Evolutionary conservation across 176 grass and related monocot genomes (phyloP), one percentile per base, ranked within the genome.

Genomic region (Typha latifolia): DNA sequence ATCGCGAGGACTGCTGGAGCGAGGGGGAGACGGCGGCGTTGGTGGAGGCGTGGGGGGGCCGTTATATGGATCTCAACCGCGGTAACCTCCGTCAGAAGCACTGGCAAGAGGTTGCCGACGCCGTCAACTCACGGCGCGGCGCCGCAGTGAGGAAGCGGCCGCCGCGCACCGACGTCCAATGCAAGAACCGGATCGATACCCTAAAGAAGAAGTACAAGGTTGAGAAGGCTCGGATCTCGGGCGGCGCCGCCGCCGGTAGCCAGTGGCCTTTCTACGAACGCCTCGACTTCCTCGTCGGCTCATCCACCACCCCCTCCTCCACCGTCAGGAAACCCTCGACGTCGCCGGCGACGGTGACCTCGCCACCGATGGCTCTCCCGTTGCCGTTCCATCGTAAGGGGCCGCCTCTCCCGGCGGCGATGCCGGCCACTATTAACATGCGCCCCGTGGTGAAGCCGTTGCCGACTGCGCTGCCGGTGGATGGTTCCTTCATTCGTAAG

Each of bases 191-290:
- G 67, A 85, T 99, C 71, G 95, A 99, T 49, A 94, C 95, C 14
- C 78, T 99, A 12, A 99, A 99, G 89, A 99, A 99, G 86, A 99
- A 99, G 77, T 93, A 93, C 84, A 99, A 99, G 89, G 74, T 84
- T 24, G 89, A 99, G 83, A 90, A 81, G 67, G 62, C 34, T 11
- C 76, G 87, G 34, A 75, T 82, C 50, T 43, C 67, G 1, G 29
- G 56, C 56, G 69, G 64, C 29, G 77, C 63, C 66, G 56, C 26
- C 51, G 55, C 72, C 48, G 68, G 80, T 1, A 86, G 80, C 69
- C 61, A 20, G n/a, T 97, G 93, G 93, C 48, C 63, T 70, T 97
- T 92, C 82, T 97, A 76, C 82, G 24, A 14, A 24, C 82, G 90
- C 47, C 88, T 97, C 18, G 81, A 97, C 74, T 72, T 72, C 56